Base-by-base conservation (phyloP, 2,329 filamentous ascomycete species). In the Stylonectria norvegica region DNA sequence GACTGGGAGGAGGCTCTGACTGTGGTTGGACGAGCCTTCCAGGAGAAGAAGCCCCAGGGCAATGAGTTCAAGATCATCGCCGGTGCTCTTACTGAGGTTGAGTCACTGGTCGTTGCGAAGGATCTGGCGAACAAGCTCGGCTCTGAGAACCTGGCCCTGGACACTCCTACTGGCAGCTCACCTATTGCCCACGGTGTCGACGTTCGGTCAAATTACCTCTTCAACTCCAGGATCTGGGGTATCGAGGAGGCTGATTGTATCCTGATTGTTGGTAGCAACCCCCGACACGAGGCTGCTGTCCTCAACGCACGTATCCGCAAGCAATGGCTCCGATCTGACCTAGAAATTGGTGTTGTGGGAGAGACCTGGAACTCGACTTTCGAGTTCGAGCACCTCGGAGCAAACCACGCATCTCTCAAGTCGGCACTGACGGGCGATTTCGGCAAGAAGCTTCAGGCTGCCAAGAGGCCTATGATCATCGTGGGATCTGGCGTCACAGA, bases 1-100 rank as follows among this genome's bases (percentile, higher is more conserved):
- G 86, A 89, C 20, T 98, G 93, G 93, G 90, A 97, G 70, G 89
- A 97, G 67, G 93, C 89, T 18, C 76, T 98, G 47, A 83, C 84
- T 20, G 89, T 96, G 67, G 88, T 98, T 55, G 80, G 82, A 39
- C 80, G 83, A 34, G 90, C 87, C 20, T 91, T 85, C 70, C 79
- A 85, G 65, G 79, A 82, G 57, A 76, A 94, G 44, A 81, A 85
- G 49, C 88, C 89, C 28, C 85, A 89, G 71, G 88, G 81, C 43
- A 89, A 98, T 62, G 93, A 98, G 67, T 93, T 98, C 75, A 97
- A 97, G 77, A 85, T 83, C 22, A 81, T 98, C 61, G 88, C 91
- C 54, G 93, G 93, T 57, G 88, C 91, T 58, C 78, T 98, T 34
- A 84, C 86, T 35, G 93, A 98, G 65, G 86, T 89, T 6, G 93